Conservation (phyloP, 306 rosid genomes). For the Casuarina cunninghamiana region DNA sequence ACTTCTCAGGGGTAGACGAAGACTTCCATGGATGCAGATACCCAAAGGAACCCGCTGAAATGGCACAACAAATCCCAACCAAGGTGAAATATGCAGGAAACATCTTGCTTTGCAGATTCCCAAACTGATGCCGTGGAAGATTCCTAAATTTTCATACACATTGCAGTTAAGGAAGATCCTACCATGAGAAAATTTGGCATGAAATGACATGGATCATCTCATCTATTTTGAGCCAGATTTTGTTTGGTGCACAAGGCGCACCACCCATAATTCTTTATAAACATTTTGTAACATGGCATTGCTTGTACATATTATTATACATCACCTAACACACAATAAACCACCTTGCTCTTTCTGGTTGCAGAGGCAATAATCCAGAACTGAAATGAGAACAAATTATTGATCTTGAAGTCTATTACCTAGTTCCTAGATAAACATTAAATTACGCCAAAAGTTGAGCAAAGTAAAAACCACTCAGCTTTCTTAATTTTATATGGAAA, state of each 20-base stretch:
- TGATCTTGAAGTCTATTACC: background rate
- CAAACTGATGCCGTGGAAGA: constrained; percentile 97
- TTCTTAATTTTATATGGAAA: background rate
- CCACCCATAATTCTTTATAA: background rate
- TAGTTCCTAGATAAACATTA: background rate
- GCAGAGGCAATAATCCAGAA: background rate
- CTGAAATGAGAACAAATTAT: background rate
- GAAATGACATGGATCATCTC: background rate
- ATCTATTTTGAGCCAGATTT: background rate
- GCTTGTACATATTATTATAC: background rate
- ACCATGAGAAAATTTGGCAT: background rate
- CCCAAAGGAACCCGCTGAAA: constrained; percentile 75
- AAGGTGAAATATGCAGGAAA: constrained; percentile 87
- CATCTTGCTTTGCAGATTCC: constrained; percentile 98
- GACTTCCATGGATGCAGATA: constrained; percentile 94
- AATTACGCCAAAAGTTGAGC: background rate
- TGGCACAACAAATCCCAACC: constrained; percentile 77
- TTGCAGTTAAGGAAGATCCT: background rate
- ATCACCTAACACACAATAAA: background rate
- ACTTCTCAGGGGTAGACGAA: constrained; percentile 64
- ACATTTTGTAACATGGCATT: background rate
- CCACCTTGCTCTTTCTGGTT: background rate
- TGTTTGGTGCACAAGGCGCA: background rate
- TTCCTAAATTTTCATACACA: constrained; percentile 44
- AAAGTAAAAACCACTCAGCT: background rate